A percentile compares a stretch with the other conserved stretches of the same genome.
These are phyloP conservation scores for Juncus effusus DNA, from an alignment of 176 grass and related monocot species.

Conservation along the genomic window DNA sequence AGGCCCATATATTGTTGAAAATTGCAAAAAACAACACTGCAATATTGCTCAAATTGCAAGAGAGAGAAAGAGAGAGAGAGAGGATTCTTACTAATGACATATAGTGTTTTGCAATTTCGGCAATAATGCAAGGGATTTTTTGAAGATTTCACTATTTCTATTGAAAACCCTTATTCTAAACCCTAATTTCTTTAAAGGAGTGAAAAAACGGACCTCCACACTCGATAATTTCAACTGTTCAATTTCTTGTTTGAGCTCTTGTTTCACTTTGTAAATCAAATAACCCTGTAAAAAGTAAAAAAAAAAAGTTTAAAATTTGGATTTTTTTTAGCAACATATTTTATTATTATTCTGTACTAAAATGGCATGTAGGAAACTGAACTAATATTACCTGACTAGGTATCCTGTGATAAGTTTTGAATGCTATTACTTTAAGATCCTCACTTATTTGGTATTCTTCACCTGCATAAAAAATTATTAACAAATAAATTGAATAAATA, in stretches of 20 bases:
- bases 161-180: no score
- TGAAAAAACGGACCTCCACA: slow-evolving; percentile 67
- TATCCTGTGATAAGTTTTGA: slow-evolving; percentile 81
- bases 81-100: no score
- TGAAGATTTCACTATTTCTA: background rate
- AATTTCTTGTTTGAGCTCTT: slow-evolving; percentile 88
- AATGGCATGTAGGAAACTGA: no score
- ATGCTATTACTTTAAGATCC: slow-evolving; percentile 81
- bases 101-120: no score
- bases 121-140: background rate
- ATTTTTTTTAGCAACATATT: background rate
- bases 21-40: no score
- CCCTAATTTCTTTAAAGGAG: background rate
- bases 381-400: slow-evolving; percentile 60
- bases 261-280: slow-evolving; percentile 71
- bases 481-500: background rate
- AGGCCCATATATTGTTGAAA: no score
- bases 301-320: slow-evolving; percentile 6
- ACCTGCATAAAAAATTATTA: slow-evolving; percentile 24
- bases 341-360: background rate
- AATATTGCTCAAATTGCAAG: no score
- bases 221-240: slow-evolving; percentile 71
- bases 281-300: slow-evolving; percentile 35
- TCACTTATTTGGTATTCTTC: slow-evolving; percentile 74
- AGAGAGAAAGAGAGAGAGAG: no score